These are phyloP conservation scores for Saururus chinensis DNA, from an alignment of 164 flowering plant species.

Conservation along the genomic window DNA sequence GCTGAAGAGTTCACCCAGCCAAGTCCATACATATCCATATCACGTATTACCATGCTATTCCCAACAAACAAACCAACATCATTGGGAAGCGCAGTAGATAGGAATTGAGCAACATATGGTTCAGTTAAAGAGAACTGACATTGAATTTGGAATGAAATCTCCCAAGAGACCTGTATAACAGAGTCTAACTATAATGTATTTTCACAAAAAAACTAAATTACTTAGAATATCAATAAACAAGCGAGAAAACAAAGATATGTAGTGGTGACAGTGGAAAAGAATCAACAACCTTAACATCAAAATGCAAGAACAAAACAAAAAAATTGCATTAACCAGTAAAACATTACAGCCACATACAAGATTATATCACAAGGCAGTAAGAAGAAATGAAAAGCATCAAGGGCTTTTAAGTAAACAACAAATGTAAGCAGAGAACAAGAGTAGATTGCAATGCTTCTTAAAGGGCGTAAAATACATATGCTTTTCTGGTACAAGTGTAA, in stretches of 20 bases:
- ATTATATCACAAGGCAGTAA: too few relatives aligned
- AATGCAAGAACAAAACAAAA: too few relatives aligned
- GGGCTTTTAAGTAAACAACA: too few relatives aligned
- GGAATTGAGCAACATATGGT: constrained; percentile 61
- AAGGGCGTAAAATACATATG: too few relatives aligned
- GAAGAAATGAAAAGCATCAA: too few relatives aligned
- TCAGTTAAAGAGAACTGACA: constrained; percentile 57
- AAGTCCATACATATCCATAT: constrained; percentile 71
- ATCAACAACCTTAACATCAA: too few relatives aligned
- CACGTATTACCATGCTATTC: constrained; percentile 90
- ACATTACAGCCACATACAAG: too few relatives aligned
- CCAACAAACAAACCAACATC: constrained; percentile 75
- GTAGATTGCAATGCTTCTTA: too few relatives aligned
- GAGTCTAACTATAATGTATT: not conserved
- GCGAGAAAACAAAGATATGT: not conserved
- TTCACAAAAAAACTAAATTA: not conserved
- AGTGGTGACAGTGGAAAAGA: not conserved
- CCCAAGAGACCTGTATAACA: constrained; percentile 49
- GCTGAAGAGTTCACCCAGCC: constrained; percentile 26
- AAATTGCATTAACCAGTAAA: too few relatives aligned
- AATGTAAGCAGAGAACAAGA: too few relatives aligned
- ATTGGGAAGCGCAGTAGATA: constrained; percentile 42
- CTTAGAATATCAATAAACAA: not conserved
- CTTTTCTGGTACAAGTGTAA: too few relatives aligned
- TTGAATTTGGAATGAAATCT: constrained; percentile 52